Evolutionary conservation across 192 early-diverging fungal species (phyloP).

Genomic region (Entomortierella beljakovae): DNA sequence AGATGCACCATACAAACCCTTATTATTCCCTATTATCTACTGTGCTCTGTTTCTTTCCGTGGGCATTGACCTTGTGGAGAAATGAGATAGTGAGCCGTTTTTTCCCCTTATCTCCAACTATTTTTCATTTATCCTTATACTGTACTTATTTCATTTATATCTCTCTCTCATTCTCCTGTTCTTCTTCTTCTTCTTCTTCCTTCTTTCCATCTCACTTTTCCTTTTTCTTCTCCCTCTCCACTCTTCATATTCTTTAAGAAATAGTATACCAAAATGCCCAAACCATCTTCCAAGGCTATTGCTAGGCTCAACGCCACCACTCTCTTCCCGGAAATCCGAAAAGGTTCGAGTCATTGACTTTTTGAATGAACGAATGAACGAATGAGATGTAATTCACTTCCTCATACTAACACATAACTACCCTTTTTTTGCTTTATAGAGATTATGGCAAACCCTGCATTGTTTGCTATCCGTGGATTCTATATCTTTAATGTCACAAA

Average conservation of each 20-base stretch:
- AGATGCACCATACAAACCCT: not conserved
- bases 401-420: not conserved
- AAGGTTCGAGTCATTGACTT: slow-evolving; percentile 16
- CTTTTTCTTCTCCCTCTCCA: slow-evolving; percentile 1
- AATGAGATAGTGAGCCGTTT: not conserved
- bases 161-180: not conserved
- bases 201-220: not conserved
- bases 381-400: not conserved
- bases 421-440: slow-evolving; percentile 6
- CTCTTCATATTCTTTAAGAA: not conserved
- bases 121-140: not conserved
- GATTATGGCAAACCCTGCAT: slow-evolving; percentile 24
- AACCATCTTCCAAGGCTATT: slow-evolving; percentile 46
- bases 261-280: slow-evolving; percentile 15
- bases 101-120: not conserved
- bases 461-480: slow-evolving; percentile 48
- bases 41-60: no score
- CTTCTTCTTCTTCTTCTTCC: not conserved
- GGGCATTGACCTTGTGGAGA: not conserved
- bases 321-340: slow-evolving; percentile 47
- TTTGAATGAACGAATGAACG: not conserved
- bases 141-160: not conserved
- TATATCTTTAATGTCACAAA: slow-evolving; percentile 50
- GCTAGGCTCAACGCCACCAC: slow-evolving; percentile 50
- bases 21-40: no score